Evolutionary conservation across 805 yeast species (phyloP).

Genomic region (Blastobotrys americana): DNA sequence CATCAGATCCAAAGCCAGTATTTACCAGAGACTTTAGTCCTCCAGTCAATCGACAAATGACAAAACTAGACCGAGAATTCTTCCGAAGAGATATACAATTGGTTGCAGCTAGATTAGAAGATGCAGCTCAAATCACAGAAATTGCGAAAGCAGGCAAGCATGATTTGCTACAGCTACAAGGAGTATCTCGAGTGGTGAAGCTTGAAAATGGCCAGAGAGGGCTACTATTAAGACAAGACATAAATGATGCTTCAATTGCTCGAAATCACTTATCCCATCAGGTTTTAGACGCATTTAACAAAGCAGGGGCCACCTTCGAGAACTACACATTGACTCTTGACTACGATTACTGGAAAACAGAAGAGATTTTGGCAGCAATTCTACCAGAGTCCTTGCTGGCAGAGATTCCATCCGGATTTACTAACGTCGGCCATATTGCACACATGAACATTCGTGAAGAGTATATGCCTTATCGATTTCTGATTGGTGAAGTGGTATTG

Average conservation of each 20-base stretch:
- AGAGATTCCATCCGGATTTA: slow-evolving; percentile 84
- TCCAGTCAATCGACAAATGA: slow-evolving; percentile 64
- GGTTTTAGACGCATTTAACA: slow-evolving; percentile 41
- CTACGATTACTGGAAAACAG: slow-evolving; percentile 83
- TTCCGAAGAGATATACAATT: slow-evolving; percentile 54
- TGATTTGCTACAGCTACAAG: slow-evolving; percentile 64
- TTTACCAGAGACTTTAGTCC: slow-evolving; percentile 34
- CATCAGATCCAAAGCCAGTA: too few species aligned
- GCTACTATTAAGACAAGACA: slow-evolving; percentile 52
- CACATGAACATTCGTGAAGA: slow-evolving; percentile 81
- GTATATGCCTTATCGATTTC: slow-evolving; percentile 67
- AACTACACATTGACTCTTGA: slow-evolving; percentile 52
- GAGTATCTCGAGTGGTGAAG: slow-evolving; percentile 61
- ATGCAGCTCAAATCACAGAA: slow-evolving; percentile 51
- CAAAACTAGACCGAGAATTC: slow-evolving; percentile 53
- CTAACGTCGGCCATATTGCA: slow-evolving; percentile 92
- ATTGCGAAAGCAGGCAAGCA: slow-evolving; percentile 52
- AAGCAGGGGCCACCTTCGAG: slow-evolving; percentile 40
- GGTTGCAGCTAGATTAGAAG: slow-evolving; percentile 61
- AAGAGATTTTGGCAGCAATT: slow-evolving; percentile 71
- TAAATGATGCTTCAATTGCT: slow-evolving; percentile 36
- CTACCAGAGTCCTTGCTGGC: slow-evolving; percentile 63
- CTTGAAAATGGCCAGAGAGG: slow-evolving; percentile 37
- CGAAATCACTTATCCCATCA: slow-evolving; percentile 34
- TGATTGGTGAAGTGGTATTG: slow-evolving; percentile 84